These are phyloP conservation scores for Uronychia setigera DNA, from an alignment of 73 alveolate species.

Conservation along the genomic window DNA sequence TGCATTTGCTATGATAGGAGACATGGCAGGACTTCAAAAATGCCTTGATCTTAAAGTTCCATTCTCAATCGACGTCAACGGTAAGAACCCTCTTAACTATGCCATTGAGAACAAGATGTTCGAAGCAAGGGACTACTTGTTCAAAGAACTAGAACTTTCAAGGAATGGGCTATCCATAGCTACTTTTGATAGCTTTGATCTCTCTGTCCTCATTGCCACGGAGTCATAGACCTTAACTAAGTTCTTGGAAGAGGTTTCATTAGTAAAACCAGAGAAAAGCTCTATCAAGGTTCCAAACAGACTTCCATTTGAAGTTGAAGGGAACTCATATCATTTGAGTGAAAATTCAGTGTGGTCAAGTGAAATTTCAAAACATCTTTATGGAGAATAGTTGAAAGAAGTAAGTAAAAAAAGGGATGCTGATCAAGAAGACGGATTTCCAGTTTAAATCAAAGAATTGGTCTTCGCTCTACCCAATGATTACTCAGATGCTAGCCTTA, in stretches of 20 bases:
- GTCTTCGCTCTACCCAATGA: neutral
- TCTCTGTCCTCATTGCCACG: neutral
- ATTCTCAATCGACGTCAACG: neutral
- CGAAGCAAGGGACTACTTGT: neutral
- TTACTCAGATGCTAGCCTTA: neutral
- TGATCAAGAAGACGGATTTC: too few species aligned
- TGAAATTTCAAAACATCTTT: neutral
- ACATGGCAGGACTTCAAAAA: neutral
- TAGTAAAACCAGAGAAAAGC: neutral
- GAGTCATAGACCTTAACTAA: neutral
- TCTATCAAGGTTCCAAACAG: neutral
- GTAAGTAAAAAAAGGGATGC: too few species aligned
- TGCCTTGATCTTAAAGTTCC: neutral
- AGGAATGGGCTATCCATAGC: neutral
- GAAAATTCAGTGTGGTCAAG: neutral
- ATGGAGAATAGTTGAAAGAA: too few species aligned
- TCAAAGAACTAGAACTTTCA: neutral
- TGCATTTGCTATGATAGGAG: neutral
- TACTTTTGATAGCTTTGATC: neutral
- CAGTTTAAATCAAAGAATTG: neutral
- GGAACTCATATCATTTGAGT: neutral
- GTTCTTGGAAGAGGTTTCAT: neutral
- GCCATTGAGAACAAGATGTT: neutral
- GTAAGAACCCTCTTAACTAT: neutral
- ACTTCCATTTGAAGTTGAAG: neutral